Evolutionary conservation across 169 alveolate genomes (phyloP), one percentile per base, ranked within the genome.

Genomic region (Amoebophrya sp.): DNA sequence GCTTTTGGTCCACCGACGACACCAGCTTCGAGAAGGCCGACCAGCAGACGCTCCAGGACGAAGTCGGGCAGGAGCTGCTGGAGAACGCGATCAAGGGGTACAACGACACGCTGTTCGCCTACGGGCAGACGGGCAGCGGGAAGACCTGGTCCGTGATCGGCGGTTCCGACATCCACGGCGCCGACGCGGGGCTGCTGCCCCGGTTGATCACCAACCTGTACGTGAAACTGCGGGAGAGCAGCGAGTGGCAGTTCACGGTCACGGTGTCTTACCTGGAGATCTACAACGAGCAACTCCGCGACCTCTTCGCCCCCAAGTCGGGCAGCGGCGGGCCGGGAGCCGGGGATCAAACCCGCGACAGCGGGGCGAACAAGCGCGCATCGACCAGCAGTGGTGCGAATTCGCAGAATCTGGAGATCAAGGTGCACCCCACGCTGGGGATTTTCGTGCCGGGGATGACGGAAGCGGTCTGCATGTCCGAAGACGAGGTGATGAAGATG

Each of bases 211-310:
- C 77, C 0, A 89, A 40, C 2, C n/a, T 89, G 40, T 40, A 7
- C 91, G 23, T 40, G 77, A n/a, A 10, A 0, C 32, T 53, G 91
- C 2, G 39, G 32, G 39, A 77, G 90, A 40, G 32, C 38, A 18
- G 40, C 77, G 55, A 88, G 77, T 40, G 91, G 7, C 89, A 40
- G 53, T 54, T 54, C 94, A 92, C 95, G 35, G 97, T 97, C 29
- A 77, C 97, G 90, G 98, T 96, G 3, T 94, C 97, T 29, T 97
- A 94, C 95, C 92, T 96, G 53, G 98, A 97, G 95, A 95, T 97
- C 77, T 97, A 97, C 93, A 96, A 96, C 92, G 98, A 96, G 94
- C 97, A 95, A 92, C 95, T 97, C 38, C 92, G 96, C 53, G 98
- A 97, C 92, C 93, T 97, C 89, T 95, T 96, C 32, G 94, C 95